These are phyloP conservation scores for Canavalia gladiata DNA, from an alignment of 306 rosid genomes.

Conservation along the genomic window DNA sequence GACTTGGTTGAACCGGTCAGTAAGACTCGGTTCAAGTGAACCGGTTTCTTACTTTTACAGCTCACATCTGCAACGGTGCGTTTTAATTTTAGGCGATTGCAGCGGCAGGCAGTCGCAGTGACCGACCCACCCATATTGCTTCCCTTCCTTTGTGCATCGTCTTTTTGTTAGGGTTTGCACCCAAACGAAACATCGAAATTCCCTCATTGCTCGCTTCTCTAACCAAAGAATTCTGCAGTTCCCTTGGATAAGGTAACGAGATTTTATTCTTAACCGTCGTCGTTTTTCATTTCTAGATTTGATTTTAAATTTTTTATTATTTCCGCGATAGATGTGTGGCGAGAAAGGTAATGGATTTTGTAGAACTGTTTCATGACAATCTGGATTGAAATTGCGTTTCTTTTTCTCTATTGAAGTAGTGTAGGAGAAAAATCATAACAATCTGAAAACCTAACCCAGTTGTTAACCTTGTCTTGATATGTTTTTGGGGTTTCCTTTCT, in stretches of 20 bases:
- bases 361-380: too few relatives aligned
- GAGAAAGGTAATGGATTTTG: too few relatives aligned
- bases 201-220: neutral
- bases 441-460: too few relatives aligned
- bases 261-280: neutral
- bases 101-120: neutral
- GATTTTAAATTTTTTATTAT: neutral
- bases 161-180: constrained; percentile 31
- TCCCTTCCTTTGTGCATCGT: neutral
- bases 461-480: too few relatives aligned
- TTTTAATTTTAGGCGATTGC: neutral
- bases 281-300: neutral
- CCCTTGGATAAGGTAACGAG: neutral
- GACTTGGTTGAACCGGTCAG: too few relatives aligned
- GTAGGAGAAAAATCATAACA: too few relatives aligned
- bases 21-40: too few relatives aligned
- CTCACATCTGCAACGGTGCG: neutral
- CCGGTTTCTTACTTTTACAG: neutral
- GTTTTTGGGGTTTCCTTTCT: too few relatives aligned
- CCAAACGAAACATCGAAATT: neutral
- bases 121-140: constrained; percentile 1
- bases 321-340: neutral
- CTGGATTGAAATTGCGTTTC: neutral
- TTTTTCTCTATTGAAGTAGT: too few relatives aligned
- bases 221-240: neutral